These are phyloP conservation scores for Sporobolomyces pararoseus DNA, from an alignment of 768 basidiomycete genomes.

Conservation along the genomic window DNA sequence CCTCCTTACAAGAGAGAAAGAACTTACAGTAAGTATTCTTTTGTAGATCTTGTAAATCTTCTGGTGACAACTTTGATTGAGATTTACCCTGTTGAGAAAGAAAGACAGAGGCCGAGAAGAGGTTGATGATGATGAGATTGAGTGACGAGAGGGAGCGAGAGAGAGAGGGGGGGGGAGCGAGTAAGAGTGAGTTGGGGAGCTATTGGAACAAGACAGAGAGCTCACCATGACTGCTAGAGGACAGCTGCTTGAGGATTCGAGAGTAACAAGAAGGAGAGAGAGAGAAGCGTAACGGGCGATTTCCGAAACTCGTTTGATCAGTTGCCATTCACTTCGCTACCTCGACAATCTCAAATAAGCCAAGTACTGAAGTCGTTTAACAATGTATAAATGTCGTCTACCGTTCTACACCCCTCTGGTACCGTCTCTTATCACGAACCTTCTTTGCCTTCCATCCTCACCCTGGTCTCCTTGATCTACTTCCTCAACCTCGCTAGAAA, in stretches of 20 bases:
- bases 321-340: neutral
- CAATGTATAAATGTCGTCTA: conserved; percentile 17
- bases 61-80: conserved; percentile 88
- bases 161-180: neutral
- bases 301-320: neutral
- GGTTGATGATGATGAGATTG: neutral
- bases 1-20: neutral
- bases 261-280: neutral
- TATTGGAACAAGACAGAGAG: neutral
- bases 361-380: conserved; percentile 12
- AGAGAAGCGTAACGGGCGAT: neutral
- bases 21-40: conserved; percentile 91
- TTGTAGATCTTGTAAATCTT: conserved; percentile 90
- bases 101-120: neutral
- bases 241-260: neutral
- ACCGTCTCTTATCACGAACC: conserved; percentile 50
- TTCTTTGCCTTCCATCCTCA: conserved; percentile 50
- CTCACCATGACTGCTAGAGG: neutral
- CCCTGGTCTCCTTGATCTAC: conserved; percentile 58
- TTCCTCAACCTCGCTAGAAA: conserved; percentile 56
- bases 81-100: conserved; percentile 68
- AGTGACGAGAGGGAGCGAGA: neutral
- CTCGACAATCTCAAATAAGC: neutral
- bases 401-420: neutral
- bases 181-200: neutral